These are phyloP conservation scores for Begonia peltatifolia DNA, from an alignment of 306 rosid species.

Conservation along the genomic window DNA sequence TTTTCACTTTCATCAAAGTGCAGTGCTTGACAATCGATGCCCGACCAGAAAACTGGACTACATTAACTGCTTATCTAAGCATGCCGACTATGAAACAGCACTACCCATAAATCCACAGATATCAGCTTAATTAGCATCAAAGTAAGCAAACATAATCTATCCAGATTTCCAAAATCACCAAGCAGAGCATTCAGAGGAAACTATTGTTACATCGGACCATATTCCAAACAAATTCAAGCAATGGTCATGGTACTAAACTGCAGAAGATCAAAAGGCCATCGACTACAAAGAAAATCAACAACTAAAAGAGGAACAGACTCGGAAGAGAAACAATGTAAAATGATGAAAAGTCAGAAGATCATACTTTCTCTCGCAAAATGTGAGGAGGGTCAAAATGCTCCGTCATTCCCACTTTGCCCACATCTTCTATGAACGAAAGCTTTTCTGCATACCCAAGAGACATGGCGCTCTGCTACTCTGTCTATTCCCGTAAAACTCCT, in stretches of 20 bases:
- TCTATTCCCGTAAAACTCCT: conserved; percentile 4
- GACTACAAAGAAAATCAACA: conserved; percentile 10
- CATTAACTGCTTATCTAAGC: too few relatives aligned
- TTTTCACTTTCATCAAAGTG: too few relatives aligned
- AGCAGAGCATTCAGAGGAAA: not conserved
- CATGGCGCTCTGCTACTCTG: conserved; percentile 28
- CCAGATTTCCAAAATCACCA: conserved; percentile 13
- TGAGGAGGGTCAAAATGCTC: conserved; percentile 71
- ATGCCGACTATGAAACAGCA: too few relatives aligned
- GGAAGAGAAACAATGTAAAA: conserved; percentile 2
- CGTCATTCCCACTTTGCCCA: conserved; percentile 88
- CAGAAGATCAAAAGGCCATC: conserved; percentile 19
- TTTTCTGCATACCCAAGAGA: conserved; percentile 94
- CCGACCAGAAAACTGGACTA: too few relatives aligned
- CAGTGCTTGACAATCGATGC: too few relatives aligned
- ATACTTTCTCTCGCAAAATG: conserved; percentile 62
- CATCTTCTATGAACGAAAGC: conserved; percentile 94
- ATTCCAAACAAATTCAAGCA: conserved; percentile 6
- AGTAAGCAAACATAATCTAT: conserved; percentile 8
- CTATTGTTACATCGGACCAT: not conserved
- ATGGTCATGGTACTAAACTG: conserved; percentile 12
- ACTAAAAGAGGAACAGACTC: conserved; percentile 8
- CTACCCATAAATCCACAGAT: conserved; percentile 9
- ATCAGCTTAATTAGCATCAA: conserved; percentile 15
- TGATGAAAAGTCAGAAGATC: conserved; percentile 1